Evolutionary conservation across 2,329 filamentous ascomycete genomes (phyloP), one percentile per base, ranked within the genome.

Genomic region (Zymoseptoria crescenta): DNA sequence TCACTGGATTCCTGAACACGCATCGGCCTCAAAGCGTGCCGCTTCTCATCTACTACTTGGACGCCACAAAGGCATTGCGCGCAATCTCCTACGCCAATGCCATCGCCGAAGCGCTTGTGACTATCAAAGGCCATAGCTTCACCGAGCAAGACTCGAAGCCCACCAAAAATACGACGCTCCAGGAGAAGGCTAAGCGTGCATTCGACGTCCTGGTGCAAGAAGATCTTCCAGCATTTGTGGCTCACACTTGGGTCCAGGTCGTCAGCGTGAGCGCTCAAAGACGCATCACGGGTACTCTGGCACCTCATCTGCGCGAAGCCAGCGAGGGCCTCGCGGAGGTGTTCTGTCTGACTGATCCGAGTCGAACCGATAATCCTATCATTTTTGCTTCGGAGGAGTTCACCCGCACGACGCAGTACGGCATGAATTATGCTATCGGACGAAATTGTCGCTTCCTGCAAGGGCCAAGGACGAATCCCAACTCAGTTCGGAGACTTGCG

Each of bases 381-480:
- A 83, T 91, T 1, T 89, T 91, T 72, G 86, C 87, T 6, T 90
- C 87, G 3, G 85, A 89, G 79, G 87, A 89, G 72, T 91, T 90
- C 65, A 82, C 89, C 65, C 80, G 83, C 53, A 88, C 86, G 4
- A 91, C 87, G 0, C 86, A 91, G 64, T 91, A 91, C 68, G 87
- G 87, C 3, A 84, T 88, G 74, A 81, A 79, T 58, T 89, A 91
- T 69, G 82, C 85, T 2, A 81, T 92, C 19, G 88, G 88, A 0
- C 83, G 87, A 30, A 92, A 92, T 63, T 91, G 88, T 66, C 83
- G 88, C 7, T 91, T 92, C 67, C 80, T 92, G 1, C 88, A 91
- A 70, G 88, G 89, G 0, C 87, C 87, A 0, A 83, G 82, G 66
- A 91, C 88, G 5, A 87, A 87, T 63, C 78, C 77, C 0, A 79